Conservation (phyloP, 192 early-diverging fungal genomes). For the Phlyctochytrium planicorne region DNA sequence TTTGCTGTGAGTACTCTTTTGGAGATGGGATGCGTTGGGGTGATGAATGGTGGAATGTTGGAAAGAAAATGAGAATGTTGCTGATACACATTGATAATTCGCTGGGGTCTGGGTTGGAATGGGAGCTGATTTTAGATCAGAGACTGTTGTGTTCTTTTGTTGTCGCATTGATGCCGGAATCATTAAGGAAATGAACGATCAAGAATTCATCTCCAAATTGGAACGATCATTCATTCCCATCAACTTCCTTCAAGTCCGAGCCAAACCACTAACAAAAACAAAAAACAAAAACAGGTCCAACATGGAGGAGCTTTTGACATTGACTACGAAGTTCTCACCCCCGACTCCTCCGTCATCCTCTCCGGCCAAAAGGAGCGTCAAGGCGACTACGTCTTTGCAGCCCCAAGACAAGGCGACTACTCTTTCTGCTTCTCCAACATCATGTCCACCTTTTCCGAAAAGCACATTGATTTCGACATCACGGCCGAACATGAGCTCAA, state of each 20-base stretch:
- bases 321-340: slow-evolving; percentile 85
- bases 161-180: not conserved
- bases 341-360: slow-evolving; percentile 66
- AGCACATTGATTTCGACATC: slow-evolving; percentile 92
- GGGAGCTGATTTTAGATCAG: slow-evolving; percentile 5
- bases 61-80: too few relatives aligned
- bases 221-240: too few relatives aligned
- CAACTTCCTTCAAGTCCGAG: too few relatives aligned
- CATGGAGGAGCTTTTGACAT: slow-evolving; percentile 96
- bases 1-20: slow-evolving; percentile 12
- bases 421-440: slow-evolving; percentile 96
- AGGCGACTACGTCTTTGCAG: slow-evolving; percentile 92
- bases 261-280: too few relatives aligned
- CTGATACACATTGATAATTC: too few relatives aligned
- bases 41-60: too few relatives aligned
- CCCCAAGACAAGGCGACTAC: slow-evolving; percentile 85
- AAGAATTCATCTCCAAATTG: too few relatives aligned
- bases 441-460: slow-evolving; percentile 93
- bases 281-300: too few relatives aligned
- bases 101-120: too few relatives aligned
- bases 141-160: not conserved
- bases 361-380: slow-evolving; percentile 85
- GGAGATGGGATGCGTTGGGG: not conserved
- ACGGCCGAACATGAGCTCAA: slow-evolving; percentile 80
- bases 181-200: too few relatives aligned